Percentiles rank a stretch among this genome's conserved stretches.
Evolutionary conservation across 257 asterid genomes (phyloP).

Genomic region (Solanum medicagineum): DNA sequence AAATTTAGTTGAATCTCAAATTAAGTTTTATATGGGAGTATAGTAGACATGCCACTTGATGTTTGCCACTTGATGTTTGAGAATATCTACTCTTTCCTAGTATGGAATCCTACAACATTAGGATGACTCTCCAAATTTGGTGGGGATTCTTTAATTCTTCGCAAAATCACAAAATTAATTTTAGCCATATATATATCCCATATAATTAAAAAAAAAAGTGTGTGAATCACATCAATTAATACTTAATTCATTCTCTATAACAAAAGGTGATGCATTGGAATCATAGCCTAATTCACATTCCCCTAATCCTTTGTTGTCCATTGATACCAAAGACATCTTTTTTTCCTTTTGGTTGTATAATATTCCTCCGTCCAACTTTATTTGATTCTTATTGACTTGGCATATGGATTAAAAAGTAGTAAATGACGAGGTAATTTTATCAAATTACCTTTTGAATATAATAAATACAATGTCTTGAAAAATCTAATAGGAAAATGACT

Average conservation of each 20-base stretch:
- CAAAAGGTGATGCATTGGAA: background rate
- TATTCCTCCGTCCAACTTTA: too few species aligned
- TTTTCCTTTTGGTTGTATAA: background rate
- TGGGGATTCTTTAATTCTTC: background rate
- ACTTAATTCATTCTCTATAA: background rate
- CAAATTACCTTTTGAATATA: too few species aligned
- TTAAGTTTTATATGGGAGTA: background rate
- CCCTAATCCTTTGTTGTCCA: background rate
- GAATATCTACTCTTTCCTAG: background rate
- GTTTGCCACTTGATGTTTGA: background rate
- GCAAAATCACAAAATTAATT: background rate
- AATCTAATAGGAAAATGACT: too few species aligned
- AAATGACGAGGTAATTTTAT: too few species aligned
- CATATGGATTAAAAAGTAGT: too few species aligned
- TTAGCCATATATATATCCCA: background rate
- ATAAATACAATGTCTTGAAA: too few species aligned
- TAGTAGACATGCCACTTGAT: background rate
- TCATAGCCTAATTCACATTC: background rate
- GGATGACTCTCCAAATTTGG: background rate
- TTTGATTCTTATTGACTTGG: too few species aligned
- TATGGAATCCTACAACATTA: background rate
- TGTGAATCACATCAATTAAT: background rate
- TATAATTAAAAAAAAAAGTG: background rate
- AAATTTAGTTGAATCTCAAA: background rate
- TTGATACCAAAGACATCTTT: background rate